Percentiles rank a stretch among this genome's conserved stretches.
These are phyloP conservation scores for Epichloe sylvatica DNA, from an alignment of 2,329 filamentous ascomycete genomes.

Conservation along the genomic window DNA sequence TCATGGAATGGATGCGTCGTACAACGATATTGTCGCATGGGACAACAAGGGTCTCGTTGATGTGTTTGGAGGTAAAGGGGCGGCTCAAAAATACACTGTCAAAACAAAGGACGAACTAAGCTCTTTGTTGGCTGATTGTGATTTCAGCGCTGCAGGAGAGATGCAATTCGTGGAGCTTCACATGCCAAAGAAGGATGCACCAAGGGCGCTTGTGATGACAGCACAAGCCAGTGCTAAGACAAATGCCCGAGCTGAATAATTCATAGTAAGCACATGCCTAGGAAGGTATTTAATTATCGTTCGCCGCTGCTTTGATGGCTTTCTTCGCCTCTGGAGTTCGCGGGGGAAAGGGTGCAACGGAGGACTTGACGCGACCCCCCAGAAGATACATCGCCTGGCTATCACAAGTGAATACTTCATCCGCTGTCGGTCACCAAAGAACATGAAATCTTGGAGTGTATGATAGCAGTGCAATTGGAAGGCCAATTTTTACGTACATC, in stretches of 20 bases:
- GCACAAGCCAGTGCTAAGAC: slow-evolving; percentile 56
- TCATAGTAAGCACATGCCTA: neutral
- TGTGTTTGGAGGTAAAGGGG: slow-evolving; percentile 51
- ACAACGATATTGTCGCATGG: slow-evolving; percentile 74
- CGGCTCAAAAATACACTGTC: slow-evolving; percentile 49
- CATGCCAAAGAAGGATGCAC: slow-evolving; percentile 69
- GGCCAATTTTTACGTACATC: no score
- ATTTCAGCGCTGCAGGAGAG: slow-evolving; percentile 43
- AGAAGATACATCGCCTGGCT: no score
- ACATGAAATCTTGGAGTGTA: no score
- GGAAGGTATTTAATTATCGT: no score
- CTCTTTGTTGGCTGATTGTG: slow-evolving; percentile 45
- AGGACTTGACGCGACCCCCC: no score
- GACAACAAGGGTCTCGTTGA: slow-evolving; percentile 53
- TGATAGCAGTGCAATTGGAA: no score
- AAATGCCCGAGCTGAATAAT: slow-evolving; percentile 37
- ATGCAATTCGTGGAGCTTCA: slow-evolving; percentile 68
- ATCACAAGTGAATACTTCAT: no score
- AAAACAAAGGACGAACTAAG: slow-evolving; percentile 57
- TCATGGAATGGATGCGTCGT: slow-evolving; percentile 63
- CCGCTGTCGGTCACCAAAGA: no score
- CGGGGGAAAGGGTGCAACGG: no score
- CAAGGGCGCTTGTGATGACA: slow-evolving; percentile 52
- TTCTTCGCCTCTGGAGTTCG: no score
- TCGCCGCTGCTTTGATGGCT: no score